These are phyloP conservation scores for Candida sanyaensis DNA, from an alignment of 1,139 yeast species.

Conservation along the genomic window DNA sequence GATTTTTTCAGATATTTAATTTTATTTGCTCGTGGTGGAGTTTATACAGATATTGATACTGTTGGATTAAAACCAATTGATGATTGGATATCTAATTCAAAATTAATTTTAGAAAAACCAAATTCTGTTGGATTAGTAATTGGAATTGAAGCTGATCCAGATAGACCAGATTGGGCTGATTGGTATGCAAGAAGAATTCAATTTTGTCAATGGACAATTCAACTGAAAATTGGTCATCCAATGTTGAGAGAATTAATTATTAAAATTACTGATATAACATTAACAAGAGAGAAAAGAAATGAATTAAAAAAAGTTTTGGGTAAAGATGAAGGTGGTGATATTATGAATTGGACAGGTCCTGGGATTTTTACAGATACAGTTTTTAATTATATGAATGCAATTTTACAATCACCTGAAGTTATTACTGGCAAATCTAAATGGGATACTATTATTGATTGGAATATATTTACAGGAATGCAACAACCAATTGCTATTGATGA, in stretches of 20 bases:
- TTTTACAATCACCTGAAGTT: slow-evolving; percentile 41
- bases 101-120: slow-evolving; percentile 29
- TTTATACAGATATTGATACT: slow-evolving; percentile 91
- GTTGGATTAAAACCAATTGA: slow-evolving; percentile 40
- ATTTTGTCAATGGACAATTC: slow-evolving; percentile 77
- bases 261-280: slow-evolving; percentile 74
- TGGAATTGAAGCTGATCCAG: slow-evolving; percentile 94
- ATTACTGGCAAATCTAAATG: slow-evolving; percentile 25
- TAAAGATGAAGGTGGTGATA: slow-evolving; percentile 66
- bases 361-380: slow-evolving; percentile 90
- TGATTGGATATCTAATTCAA: slow-evolving; percentile 35
- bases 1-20: slow-evolving; percentile 90
- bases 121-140: slow-evolving; percentile 70
- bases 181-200: slow-evolving; percentile 73
- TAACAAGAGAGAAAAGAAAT: slow-evolving; percentile 33
- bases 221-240: slow-evolving; percentile 90
- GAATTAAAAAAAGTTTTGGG: slow-evolving; percentile 48
- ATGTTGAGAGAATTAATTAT: slow-evolving; percentile 80
- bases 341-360: slow-evolving; percentile 99
- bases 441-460: slow-evolving; percentile 52
- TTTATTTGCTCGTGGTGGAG: slow-evolving; percentile 87
- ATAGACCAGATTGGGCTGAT: slow-evolving; percentile 73
- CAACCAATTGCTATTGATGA: slow-evolving; percentile 73
- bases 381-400: slow-evolving; percentile 71
- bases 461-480: slow-evolving; percentile 65